Conservation (phyloP, 768 basidiomycete genomes). For the Phlebiopsis gigantea region DNA sequence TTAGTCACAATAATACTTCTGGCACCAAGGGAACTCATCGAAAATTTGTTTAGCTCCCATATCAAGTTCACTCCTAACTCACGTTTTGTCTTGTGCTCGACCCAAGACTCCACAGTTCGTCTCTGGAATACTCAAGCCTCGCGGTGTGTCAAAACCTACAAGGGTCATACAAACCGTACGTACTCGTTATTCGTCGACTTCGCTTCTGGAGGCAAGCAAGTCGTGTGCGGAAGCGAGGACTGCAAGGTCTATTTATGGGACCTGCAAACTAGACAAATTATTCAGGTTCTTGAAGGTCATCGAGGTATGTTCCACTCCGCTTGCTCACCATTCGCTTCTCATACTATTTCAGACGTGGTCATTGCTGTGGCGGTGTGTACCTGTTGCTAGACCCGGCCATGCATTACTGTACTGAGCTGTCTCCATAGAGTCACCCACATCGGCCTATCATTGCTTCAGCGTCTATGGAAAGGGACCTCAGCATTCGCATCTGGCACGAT, state of each 20-base stretch:
- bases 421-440: slow-evolving; percentile 68
- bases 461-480: slow-evolving; percentile 84
- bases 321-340: slow-evolving; percentile 21
- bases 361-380: slow-evolving; percentile 63
- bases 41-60: slow-evolving; percentile 53
- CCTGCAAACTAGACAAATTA: slow-evolving; percentile 70
- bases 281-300: slow-evolving; percentile 76
- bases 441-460: slow-evolving; percentile 78
- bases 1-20: not conserved
- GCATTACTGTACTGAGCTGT: slow-evolving; percentile 8
- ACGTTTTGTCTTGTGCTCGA: slow-evolving; percentile 81
- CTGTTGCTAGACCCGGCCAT: not conserved
- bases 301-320: slow-evolving; percentile 44
- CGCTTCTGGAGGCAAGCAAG: slow-evolving; percentile 55
- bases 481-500: slow-evolving; percentile 79
- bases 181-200: slow-evolving; percentile 76
- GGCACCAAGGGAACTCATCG: not conserved
- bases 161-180: slow-evolving; percentile 80
- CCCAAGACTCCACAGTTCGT: slow-evolving; percentile 91
- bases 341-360: slow-evolving; percentile 46
- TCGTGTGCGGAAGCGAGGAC: slow-evolving; percentile 90
- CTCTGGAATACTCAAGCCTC: slow-evolving; percentile 93
- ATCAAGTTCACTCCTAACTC: slow-evolving; percentile 93
- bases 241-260: slow-evolving; percentile 88
- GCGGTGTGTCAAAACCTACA: slow-evolving; percentile 89